phyloP scores from a whole-genome alignment of 2,329 filamentous ascomycete genomes.

The Moelleriella libera region DNA sequence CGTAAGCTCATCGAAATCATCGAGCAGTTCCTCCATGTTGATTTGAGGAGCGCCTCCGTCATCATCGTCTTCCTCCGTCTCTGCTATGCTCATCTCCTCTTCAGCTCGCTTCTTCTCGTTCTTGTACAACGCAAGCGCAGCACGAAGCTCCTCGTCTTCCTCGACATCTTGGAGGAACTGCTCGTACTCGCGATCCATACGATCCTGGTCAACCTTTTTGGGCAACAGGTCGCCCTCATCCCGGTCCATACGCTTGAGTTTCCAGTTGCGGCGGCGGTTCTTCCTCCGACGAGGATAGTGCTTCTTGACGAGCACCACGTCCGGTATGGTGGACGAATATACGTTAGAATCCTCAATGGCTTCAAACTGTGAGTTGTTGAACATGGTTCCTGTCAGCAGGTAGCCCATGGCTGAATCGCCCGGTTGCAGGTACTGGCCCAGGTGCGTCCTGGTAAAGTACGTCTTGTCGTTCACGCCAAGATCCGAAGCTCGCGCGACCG shows the following conservation, averaged over 20 bases:
- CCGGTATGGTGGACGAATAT: constrained; percentile 68
- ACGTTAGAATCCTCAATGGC: constrained; percentile 65
- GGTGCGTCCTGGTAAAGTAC: constrained; percentile 82
- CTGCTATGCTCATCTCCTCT: constrained; percentile 55
- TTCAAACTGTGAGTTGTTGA: constrained; percentile 80
- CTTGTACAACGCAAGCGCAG: constrained; percentile 80
- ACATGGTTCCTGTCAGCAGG: constrained; percentile 75
- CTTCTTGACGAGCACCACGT: constrained; percentile 95
- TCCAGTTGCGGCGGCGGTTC: constrained; percentile 73
- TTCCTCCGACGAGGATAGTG: constrained; percentile 80
- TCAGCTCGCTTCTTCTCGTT: constrained; percentile 36
- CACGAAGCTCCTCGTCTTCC: constrained; percentile 78
- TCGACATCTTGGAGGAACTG: constrained; percentile 95
- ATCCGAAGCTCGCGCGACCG: constrained; percentile 75
- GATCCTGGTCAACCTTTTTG: constrained; percentile 75
- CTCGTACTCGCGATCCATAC: constrained; percentile 88
- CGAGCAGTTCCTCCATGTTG: constrained; percentile 68
- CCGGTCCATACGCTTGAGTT: constrained; percentile 81
- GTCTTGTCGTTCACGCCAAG: constrained; percentile 74
- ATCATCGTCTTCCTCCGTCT: constrained; percentile 43
- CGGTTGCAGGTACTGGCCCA: constrained; percentile 71
- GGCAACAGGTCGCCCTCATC: constrained; percentile 81
- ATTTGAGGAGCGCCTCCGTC: constrained; percentile 54
- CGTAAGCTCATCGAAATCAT: constrained; percentile 82
- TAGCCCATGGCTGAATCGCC: constrained; percentile 96